Base-by-base conservation (phyloP, 1,284 basidiomycete genomes). In the Ustanciosporium gigantosporum region DNA sequence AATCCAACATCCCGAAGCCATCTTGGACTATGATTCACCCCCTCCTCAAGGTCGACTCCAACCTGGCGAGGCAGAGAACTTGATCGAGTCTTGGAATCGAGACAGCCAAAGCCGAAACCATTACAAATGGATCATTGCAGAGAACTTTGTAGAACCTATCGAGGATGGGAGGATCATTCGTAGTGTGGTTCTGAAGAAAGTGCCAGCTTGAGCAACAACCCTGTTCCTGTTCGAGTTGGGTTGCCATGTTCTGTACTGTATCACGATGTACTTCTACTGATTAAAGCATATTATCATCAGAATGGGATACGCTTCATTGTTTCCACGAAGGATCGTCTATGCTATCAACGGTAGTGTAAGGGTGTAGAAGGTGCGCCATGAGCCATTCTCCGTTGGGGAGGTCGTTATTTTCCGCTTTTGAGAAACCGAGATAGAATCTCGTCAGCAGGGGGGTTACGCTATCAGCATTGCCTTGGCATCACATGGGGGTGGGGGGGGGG, bases 351-450 rank as follows among this genome's bases (percentile, higher is more conserved):
- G 44, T 16, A 4, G 44, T 55, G 15, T 50, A 53, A 9, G 73
- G 73, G 25, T 70, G 40, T 15, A 68, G 44, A n/a, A 71, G 41
- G 29, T 77, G 62, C n/a, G 56, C 36, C 37, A 69, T 49, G 34
- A 77, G 66, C 56, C 66, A 77, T 24, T 61, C 66, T 32, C 74
- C 74, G 38, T 77, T 77, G 2, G 73, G 74, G 16, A 77, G 45
- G 36, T 77, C 74, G 40, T 74, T 76, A 48, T 68, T 70, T 9
- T 72, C 68, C 7, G 70, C 73, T 73, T 39, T 14, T n/a, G n/a
- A 23, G 1, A 9, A 6, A n/a, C n/a, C n/a, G n/a, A n/a, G n/a
- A n/a, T n/a, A n/a, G n/a, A n/a, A n/a, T n/a, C n/a, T n/a, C n/a
- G n/a, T n/a, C n/a, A n/a, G n/a, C n/a, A n/a, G n/a, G n/a, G n/a